Evolutionary conservation across 441 rosid species (phyloP).

Genomic region (Pelargonium australe): DNA sequence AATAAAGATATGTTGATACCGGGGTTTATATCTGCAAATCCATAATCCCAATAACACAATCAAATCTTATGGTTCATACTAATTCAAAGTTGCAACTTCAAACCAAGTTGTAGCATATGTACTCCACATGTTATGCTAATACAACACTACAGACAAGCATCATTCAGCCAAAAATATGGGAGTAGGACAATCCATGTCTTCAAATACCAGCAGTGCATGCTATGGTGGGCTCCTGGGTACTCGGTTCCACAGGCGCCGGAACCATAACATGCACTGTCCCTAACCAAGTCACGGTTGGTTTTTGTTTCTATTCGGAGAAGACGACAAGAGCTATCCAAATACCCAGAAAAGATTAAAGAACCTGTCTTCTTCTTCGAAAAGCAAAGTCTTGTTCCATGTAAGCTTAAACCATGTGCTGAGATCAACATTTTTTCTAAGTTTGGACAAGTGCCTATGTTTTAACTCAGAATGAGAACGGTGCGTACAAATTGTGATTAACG

Average conservation of each 20-base stretch:
- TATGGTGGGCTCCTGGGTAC: not conserved
- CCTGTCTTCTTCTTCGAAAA: no score
- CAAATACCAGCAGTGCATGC: not conserved
- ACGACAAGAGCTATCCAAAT: no score
- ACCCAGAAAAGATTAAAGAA: no score
- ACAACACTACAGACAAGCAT: not conserved
- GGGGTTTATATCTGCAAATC: not conserved
- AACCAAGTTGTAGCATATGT: not conserved
- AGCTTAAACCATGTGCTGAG: no score
- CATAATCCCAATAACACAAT: not conserved
- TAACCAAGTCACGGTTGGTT: not conserved
- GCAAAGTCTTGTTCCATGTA: no score
- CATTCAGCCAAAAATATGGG: not conserved
- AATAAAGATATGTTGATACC: not conserved
- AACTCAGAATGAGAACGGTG: not conserved
- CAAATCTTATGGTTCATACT: not conserved
- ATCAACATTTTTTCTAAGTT: not conserved
- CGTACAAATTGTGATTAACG: conserved; percentile 15
- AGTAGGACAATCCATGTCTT: not conserved
- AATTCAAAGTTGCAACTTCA: not conserved
- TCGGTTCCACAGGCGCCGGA: conserved; percentile 14
- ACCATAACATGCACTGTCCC: conserved; percentile 9
- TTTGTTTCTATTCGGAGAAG: no score
- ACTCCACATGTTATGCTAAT: not conserved
- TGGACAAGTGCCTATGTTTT: conserved; percentile 8